A percentile compares a stretch with the other conserved stretches of the same genome.
These are phyloP conservation scores for Botrytis elliptica DNA, from an alignment of 2,329 filamentous ascomycete species.

Conservation along the genomic window DNA sequence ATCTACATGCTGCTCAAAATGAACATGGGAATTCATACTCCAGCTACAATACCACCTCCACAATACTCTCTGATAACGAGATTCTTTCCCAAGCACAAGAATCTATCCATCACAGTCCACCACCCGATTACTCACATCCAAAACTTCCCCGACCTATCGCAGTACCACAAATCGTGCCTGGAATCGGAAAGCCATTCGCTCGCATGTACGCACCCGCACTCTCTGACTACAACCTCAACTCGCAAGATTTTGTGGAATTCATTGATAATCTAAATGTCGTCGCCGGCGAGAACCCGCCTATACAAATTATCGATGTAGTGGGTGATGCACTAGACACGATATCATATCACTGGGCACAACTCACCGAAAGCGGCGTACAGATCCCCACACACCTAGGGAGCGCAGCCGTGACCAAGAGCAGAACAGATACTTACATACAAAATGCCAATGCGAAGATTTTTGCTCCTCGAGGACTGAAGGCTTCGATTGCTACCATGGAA, in stretches of 20 bases:
- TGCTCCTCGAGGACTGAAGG: slow-evolving; percentile 38
- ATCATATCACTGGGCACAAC: slow-evolving; percentile 35
- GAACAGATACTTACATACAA: slow-evolving; percentile 36
- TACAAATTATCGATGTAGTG: slow-evolving; percentile 33
- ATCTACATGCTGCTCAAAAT: background rate
- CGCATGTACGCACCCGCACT: background rate
- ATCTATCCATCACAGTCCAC: background rate
- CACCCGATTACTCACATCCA: background rate
- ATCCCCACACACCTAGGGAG: slow-evolving; percentile 29
- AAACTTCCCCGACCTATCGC: background rate
- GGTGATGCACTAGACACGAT: slow-evolving; percentile 35
- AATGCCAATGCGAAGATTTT: slow-evolving; percentile 40
- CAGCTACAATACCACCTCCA: background rate
- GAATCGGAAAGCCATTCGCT: background rate
- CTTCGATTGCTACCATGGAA: slow-evolving; percentile 34
- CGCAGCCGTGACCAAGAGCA: slow-evolving; percentile 33
- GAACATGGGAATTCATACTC: background rate
- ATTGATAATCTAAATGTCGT: slow-evolving; percentile 43
- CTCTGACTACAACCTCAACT: background rate
- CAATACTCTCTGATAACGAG: background rate
- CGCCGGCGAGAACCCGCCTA: slow-evolving; percentile 37
- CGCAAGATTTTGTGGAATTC: slow-evolving; percentile 29
- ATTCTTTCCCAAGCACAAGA: background rate
- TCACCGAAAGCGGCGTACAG: slow-evolving; percentile 31
- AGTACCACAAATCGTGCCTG: background rate